These are phyloP conservation scores for Auriscalpium microsporum DNA, from an alignment of 768 basidiomycete species.

Conservation along the genomic window DNA sequence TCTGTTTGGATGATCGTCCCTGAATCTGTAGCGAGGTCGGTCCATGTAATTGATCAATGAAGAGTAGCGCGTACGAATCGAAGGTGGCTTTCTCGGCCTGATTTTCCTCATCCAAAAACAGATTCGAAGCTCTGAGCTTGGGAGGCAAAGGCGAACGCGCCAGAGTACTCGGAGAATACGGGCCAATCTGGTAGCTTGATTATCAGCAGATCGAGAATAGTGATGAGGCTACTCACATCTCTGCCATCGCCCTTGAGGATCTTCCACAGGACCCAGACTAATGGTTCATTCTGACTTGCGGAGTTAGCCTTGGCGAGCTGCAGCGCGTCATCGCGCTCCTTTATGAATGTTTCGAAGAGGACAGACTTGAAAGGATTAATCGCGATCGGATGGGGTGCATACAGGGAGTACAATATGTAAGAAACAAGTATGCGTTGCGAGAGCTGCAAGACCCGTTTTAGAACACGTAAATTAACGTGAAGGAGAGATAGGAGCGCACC, in stretches of 20 bases:
- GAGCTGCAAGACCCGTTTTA: constrained; percentile 33
- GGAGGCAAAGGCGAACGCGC: constrained; percentile 69
- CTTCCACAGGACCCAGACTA: constrained; percentile 85
- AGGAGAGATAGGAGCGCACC: constrained; percentile 3
- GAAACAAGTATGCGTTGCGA: constrained; percentile 69
- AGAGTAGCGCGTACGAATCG: constrained; percentile 1
- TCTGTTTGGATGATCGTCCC: not conserved
- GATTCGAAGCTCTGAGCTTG: constrained; percentile 64
- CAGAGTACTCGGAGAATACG: constrained; percentile 68
- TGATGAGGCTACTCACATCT: constrained; percentile 45
- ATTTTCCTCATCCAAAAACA: constrained; percentile 55
- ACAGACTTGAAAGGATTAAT: constrained; percentile 80
- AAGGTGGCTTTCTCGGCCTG: not conserved
- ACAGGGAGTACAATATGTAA: constrained; percentile 73
- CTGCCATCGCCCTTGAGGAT: constrained; percentile 76
- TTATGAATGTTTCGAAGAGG: constrained; percentile 55
- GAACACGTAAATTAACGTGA: not conserved
- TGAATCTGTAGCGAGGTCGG: constrained; percentile 7
- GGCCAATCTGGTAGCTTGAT: constrained; percentile 53
- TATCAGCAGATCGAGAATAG: constrained; percentile 7
- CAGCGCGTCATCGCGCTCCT: constrained; percentile 58
- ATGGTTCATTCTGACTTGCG: constrained; percentile 58
- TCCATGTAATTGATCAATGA: not conserved
- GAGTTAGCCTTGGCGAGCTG: constrained; percentile 38
- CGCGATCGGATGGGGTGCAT: constrained; percentile 69